These are phyloP conservation scores for Plasmodium vivax DNA, from an alignment of 169 alveolate genomes.

Conservation along the genomic window DNA sequence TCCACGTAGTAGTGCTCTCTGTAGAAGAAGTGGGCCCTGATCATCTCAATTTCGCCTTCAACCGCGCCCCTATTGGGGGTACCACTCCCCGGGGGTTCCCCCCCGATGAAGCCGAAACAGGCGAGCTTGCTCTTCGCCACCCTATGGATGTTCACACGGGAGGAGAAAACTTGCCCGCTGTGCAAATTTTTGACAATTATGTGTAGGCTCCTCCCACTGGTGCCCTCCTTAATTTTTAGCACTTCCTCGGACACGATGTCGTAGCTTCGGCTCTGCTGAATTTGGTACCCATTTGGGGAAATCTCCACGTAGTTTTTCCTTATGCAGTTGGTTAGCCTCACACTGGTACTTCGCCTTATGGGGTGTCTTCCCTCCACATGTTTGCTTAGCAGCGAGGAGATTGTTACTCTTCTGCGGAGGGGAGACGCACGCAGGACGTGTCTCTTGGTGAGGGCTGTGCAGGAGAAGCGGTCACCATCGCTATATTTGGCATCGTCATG, in stretches of 20 bases:
- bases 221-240: not conserved
- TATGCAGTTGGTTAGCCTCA: constrained; percentile 1
- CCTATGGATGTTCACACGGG: not conserved
- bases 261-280: constrained; percentile 20
- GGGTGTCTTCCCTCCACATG: not conserved
- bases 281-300: constrained; percentile 14
- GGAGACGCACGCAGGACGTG: not conserved
- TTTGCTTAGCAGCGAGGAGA: not conserved
- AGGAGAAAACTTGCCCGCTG: constrained; percentile 22
- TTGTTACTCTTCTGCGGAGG: not conserved
- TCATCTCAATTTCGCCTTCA: not conserved
- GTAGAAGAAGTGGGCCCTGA: constrained; percentile 25
- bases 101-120: not conserved
- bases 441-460: not conserved
- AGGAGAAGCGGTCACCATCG: not conserved
- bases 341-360: not conserved
- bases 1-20: constrained; percentile 31
- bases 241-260: constrained; percentile 33
- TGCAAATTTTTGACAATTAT: constrained; percentile 9
- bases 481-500: not conserved
- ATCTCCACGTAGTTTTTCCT: not conserved
- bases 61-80: not conserved
- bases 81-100: not conserved
- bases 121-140: not conserved
- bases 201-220: not conserved